Evolutionary conservation across 257 asterid genomes (phyloP).

Genomic region (Capsicum pubescens): DNA sequence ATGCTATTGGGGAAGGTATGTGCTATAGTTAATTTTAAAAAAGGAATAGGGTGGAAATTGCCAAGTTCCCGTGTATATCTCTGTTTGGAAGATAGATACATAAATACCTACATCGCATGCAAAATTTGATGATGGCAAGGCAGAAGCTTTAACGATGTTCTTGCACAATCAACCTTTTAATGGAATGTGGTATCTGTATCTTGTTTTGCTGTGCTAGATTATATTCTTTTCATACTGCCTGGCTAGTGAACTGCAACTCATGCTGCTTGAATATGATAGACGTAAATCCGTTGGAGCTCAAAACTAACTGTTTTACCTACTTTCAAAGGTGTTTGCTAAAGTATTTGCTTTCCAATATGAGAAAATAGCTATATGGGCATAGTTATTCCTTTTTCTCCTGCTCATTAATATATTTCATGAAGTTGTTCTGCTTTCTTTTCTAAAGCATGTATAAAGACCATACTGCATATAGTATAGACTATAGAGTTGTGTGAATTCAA

Average conservation of each 20-base stretch:
- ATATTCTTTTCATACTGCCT: not conserved
- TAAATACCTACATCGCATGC: constrained; percentile 11
- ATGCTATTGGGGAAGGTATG: constrained; percentile 62
- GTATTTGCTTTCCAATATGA: constrained; percentile 12
- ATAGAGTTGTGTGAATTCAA: constrained; percentile 9
- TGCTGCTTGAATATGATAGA: constrained; percentile 12
- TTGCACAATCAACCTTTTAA: constrained; percentile 18
- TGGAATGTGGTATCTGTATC: not conserved
- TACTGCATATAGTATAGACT: not conserved
- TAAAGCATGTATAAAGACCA: not conserved
- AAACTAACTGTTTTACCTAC: not conserved
- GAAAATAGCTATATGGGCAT: not conserved
- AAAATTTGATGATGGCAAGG: not conserved
- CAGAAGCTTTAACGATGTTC: not conserved
- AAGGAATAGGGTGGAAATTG: not conserved
- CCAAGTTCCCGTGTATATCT: not conserved
- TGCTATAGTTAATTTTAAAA: not conserved
- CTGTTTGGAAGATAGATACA: not conserved
- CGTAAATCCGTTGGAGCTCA: constrained; percentile 1
- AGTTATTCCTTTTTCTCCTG: not conserved
- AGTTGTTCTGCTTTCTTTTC: not conserved
- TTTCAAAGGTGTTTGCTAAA: not conserved
- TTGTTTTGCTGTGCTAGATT: not conserved
- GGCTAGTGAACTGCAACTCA: not conserved
- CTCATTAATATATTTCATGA: not conserved